Evolutionary conservation across 2,329 filamentous ascomycete species (phyloP).

Genomic region (Colletotrichum tanaceti): DNA sequence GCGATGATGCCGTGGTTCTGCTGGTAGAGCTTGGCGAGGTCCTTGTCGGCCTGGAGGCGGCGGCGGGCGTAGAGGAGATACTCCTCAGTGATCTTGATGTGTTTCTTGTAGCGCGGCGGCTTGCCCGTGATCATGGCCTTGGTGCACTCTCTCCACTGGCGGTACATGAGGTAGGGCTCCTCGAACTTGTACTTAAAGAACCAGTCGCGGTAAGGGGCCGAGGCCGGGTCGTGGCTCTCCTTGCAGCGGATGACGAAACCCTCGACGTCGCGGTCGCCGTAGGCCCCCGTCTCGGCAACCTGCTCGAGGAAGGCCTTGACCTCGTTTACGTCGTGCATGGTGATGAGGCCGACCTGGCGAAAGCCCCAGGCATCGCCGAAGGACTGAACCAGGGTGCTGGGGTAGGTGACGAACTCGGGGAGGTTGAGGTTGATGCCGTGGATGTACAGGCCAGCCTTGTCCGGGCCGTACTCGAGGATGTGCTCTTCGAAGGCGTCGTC

Average conservation of each 20-base stretch:
- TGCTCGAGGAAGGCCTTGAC: constrained; percentile 86
- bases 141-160: constrained; percentile 97
- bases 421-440: constrained; percentile 97
- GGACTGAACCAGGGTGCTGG: constrained; percentile 82
- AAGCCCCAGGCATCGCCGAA: constrained; percentile 97
- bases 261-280: constrained; percentile 92
- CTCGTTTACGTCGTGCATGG: constrained; percentile 78
- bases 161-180: constrained; percentile 98
- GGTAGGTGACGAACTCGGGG: constrained; percentile 90
- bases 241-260: constrained; percentile 96
- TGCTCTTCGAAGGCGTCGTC: constrained; percentile 98
- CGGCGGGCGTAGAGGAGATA: constrained; percentile 86
- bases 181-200: constrained; percentile 99
- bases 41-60: constrained; percentile 75
- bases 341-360: constrained; percentile 83
- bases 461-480: constrained; percentile 86
- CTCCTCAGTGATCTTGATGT: constrained; percentile 88
- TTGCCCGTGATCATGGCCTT: constrained; percentile 85
- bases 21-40: constrained; percentile 78
- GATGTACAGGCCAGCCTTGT: constrained; percentile 89
- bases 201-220: constrained; percentile 82
- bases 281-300: constrained; percentile 88
- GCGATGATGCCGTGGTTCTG: constrained; percentile 95
- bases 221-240: constrained; percentile 64
- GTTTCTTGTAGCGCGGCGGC: constrained; percentile 84